Base-by-base conservation (phyloP, 2,329 filamentous ascomycete species). In the Botrytis tulipae region DNA sequence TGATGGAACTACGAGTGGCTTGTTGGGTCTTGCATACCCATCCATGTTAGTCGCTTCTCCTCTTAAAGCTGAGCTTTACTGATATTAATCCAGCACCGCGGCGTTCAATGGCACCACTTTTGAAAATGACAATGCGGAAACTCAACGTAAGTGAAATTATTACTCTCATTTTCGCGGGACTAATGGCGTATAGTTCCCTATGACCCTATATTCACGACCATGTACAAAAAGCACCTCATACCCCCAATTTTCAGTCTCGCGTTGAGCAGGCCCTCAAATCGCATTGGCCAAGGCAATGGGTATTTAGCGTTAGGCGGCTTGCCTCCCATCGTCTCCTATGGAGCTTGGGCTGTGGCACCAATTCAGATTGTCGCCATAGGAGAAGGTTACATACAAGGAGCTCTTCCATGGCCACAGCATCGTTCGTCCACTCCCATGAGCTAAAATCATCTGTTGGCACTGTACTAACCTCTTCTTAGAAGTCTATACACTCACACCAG, bases 11-110 rank as follows among this genome's bases (percentile, higher is more conserved):
- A 84, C 84, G 1, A 84, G 83, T 40, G 87, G 87, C 4, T 78
- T 88, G 3, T 76, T 89, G 6, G 87, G 87, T 0, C 81, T 89
- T 20, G 85, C 82, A 1, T 88, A 86, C 76, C 84, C 85, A 12
- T 80, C 83, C 22, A 76, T 87, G 77, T 78, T 73, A 71, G 75
- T 35, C 4, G 12, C n/a, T 70, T 51, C 42, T 40, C 29, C n/a
- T 35, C 25, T 3, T 20, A 5, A 4, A 29, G 16, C 18, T n/a
- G 60, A 10, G 1, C 25, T 29, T 42, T 57, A 37, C 61, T 73
- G 35, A 76, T 59, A 8, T 57, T 42, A 10, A 12, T 25, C 3
- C 12, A 57, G 66, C 37, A 69, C 66, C n/a, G 66, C 66, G 14
- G 35, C 66, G 5, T 69, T 57, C 48, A 57, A 69, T 42, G 74